Evolutionary conservation across 768 basidiomycete genomes (phyloP).

Genomic region (Boletus tomentosulus): DNA sequence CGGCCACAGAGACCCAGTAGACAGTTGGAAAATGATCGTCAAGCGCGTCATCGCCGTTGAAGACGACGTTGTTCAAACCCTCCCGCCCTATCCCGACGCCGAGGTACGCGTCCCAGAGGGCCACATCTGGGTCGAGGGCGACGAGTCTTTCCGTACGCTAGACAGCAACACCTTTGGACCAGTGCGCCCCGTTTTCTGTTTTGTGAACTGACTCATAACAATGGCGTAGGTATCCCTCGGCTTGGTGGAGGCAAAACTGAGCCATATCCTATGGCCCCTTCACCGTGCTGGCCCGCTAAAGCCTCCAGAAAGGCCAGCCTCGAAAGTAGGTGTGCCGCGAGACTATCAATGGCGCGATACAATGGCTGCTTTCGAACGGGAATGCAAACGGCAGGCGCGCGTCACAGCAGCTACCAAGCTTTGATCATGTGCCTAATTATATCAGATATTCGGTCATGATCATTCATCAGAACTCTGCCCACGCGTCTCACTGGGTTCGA

Average conservation of each 20-base stretch:
- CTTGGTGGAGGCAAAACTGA: constrained; percentile 48
- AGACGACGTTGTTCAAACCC: constrained; percentile 60
- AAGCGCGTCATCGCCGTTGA: constrained; percentile 65
- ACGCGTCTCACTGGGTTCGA: constrained; percentile 10
- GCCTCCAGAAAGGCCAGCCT: constrained; percentile 17
- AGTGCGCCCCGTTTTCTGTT: constrained; percentile 32
- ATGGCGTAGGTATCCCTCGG: constrained; percentile 37
- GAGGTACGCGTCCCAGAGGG: constrained; percentile 55
- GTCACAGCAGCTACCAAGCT: constrained; percentile 7
- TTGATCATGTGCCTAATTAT: not conserved
- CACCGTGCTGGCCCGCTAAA: constrained; percentile 40
- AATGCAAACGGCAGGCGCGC: constrained; percentile 21
- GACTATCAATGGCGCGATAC: constrained; percentile 23
- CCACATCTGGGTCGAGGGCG: constrained; percentile 71
- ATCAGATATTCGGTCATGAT: not conserved
- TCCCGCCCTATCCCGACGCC: constrained; percentile 61
- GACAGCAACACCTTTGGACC: constrained; percentile 76
- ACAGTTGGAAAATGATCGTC: constrained; percentile 50
- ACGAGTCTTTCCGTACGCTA: constrained; percentile 41
- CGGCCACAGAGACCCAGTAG: constrained; percentile 50
- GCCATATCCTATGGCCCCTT: constrained; percentile 50
- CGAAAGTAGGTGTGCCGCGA: constrained; percentile 17
- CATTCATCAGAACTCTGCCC: not conserved
- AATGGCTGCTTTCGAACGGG: constrained; percentile 32
- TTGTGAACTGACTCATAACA: no score